phyloP scores from a whole-genome alignment of 2,329 filamentous ascomycete genomes.

The Mariannaea sp. region DNA sequence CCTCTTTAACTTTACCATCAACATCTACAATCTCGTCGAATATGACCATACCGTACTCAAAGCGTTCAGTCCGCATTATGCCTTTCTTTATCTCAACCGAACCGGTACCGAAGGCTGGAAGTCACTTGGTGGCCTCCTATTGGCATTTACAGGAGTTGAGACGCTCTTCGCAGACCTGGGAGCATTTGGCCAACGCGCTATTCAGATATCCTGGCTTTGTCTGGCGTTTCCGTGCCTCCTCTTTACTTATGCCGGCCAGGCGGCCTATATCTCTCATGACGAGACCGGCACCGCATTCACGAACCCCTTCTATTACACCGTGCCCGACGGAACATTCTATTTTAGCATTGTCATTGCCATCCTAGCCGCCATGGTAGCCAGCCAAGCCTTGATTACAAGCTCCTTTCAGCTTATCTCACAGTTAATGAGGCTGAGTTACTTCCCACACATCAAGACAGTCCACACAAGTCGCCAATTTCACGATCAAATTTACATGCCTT shows the following conservation, averaged over 20 bases:
- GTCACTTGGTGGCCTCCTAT: constrained; percentile 70
- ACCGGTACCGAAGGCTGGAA: constrained; percentile 66
- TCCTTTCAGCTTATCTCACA: constrained; percentile 73
- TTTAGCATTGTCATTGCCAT: constrained; percentile 71
- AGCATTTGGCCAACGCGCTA: constrained; percentile 71
- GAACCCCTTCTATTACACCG: constrained; percentile 76
- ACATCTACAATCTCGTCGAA: constrained; percentile 64
- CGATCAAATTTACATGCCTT: constrained; percentile 76
- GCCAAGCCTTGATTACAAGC: constrained; percentile 78
- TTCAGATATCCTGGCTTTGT: constrained; percentile 74
- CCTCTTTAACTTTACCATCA: constrained; percentile 63
- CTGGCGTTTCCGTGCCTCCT: constrained; percentile 70
- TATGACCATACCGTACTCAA: constrained; percentile 60
- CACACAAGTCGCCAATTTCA: constrained; percentile 74
- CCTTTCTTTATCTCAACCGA: constrained; percentile 63
- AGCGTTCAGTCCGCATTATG: constrained; percentile 63
- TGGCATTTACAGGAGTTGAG: constrained; percentile 80
- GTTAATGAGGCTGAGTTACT: constrained; percentile 73
- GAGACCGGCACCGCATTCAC: constrained; percentile 50
- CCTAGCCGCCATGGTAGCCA: constrained; percentile 74
- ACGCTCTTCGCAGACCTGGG: constrained; percentile 79
- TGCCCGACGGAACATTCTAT: constrained; percentile 70
- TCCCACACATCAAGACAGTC: constrained; percentile 74
- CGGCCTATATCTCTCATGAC: constrained; percentile 68
- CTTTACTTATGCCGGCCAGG: constrained; percentile 73